These are phyloP conservation scores for Papiliotrema fonsecae DNA, from an alignment of 1,284 basidiomycete genomes.

Conservation along the genomic window DNA sequence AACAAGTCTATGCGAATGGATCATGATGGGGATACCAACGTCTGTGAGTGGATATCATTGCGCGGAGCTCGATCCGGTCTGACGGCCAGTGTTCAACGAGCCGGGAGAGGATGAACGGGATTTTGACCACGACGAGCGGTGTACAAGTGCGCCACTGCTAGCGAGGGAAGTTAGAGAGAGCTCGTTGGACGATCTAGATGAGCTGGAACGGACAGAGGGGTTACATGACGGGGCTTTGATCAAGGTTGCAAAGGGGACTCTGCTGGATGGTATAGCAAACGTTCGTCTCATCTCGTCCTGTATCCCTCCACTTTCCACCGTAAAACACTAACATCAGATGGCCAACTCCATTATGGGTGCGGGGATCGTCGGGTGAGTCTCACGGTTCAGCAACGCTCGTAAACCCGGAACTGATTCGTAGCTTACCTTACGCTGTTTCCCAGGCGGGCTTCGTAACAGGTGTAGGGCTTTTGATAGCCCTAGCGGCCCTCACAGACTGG, in stretches of 20 bases:
- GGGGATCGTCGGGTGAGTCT: conserved; percentile 74
- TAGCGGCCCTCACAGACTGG: conserved; percentile 91
- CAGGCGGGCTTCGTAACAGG: conserved; percentile 91
- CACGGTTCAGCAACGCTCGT: background rate
- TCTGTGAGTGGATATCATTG: background rate
- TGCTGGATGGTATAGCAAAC: conserved; percentile 46
- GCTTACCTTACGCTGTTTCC: conserved; percentile 87
- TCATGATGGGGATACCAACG: background rate
- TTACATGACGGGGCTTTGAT: conserved; percentile 24
- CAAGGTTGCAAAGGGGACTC: conserved; percentile 32
- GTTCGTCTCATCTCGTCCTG: conserved; percentile 17
- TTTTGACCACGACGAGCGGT: conserved; percentile 8
- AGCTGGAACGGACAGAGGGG: conserved; percentile 27
- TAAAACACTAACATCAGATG: conserved; percentile 39
- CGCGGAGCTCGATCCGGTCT: background rate
- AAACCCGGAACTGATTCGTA: conserved; percentile 34
- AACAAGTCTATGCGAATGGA: background rate
- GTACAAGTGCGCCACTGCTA: background rate
- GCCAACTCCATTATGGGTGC: conserved; percentile 96
- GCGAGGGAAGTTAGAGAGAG: background rate
- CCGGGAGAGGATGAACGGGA: conserved; percentile 19
- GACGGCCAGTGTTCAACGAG: conserved; percentile 27
- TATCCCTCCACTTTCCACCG: background rate
- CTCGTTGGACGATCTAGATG: conserved; percentile 19
- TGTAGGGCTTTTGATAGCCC: conserved; percentile 67